These are phyloP conservation scores for Lyophyllum semitale DNA, from an alignment of 768 basidiomycete species.

Conservation along the genomic window DNA sequence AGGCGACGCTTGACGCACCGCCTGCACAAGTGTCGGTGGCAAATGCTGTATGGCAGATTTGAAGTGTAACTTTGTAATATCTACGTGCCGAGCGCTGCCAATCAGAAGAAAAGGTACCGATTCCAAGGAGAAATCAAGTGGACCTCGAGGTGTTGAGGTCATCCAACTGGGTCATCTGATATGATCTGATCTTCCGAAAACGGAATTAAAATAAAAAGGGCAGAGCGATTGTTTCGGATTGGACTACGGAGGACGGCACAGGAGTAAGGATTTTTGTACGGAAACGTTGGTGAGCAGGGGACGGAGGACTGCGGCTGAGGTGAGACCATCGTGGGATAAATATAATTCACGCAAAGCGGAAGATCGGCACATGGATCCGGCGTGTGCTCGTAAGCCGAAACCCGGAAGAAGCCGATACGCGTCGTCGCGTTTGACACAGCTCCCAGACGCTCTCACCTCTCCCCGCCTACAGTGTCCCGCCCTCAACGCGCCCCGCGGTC, in stretches of 20 bases:
- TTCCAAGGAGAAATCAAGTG: constrained; percentile 15
- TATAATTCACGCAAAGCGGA: constrained; percentile 21
- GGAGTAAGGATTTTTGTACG: not conserved
- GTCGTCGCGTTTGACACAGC: constrained; percentile 51
- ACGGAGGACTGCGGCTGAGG: not conserved
- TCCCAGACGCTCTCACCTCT: constrained; percentile 33
- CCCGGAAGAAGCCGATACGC: constrained; percentile 54
- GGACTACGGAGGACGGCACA: not conserved
- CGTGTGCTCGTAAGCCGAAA: constrained; percentile 37
- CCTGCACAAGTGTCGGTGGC: constrained; percentile 2
- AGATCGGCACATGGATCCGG: constrained; percentile 29
- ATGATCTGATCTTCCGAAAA: constrained; percentile 17
- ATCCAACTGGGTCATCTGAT: constrained; percentile 36
- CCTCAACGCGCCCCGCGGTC: constrained; percentile 37
- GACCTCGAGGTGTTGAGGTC: constrained; percentile 27
- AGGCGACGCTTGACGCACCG: not conserved
- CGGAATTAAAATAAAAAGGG: constrained; percentile 4
- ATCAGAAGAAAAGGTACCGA: constrained; percentile 20
- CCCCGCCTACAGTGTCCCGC: constrained; percentile 26
- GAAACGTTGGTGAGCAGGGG: not conserved
- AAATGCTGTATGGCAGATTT: constrained; percentile 27
- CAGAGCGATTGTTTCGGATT: constrained; percentile 5
- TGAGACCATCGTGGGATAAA: not conserved
- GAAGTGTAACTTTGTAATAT: constrained; percentile 9
- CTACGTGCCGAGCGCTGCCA: constrained; percentile 6